Evolutionary conservation across 163 green algal species (phyloP).

Genomic region (Chloromonas sp.): DNA sequence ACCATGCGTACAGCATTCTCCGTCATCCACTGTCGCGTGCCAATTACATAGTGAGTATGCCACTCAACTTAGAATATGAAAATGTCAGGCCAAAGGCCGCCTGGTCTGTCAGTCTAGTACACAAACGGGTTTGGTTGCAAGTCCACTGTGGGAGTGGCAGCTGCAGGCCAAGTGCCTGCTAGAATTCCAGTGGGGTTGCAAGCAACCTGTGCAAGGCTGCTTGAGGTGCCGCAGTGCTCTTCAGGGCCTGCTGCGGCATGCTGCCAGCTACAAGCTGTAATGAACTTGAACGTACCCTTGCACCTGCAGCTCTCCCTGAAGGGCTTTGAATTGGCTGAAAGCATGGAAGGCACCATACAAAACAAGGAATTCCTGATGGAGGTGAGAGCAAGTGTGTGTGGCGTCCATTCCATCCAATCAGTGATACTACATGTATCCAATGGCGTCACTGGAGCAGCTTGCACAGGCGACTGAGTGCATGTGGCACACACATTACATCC

Average conservation of each 20-base stretch:
- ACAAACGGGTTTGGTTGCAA: too few species aligned
- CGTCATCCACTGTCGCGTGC: constrained; percentile 35
- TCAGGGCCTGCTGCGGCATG: too few species aligned
- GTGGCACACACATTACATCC: too few species aligned
- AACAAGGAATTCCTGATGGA: constrained; percentile 46
- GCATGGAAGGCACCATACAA: constrained; percentile 30
- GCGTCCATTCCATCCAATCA: not conserved
- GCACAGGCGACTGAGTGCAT: too few species aligned
- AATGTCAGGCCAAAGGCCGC: not conserved
- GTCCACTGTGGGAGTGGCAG: too few species aligned
- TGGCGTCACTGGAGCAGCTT: too few species aligned
- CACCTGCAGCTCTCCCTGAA: constrained; percentile 27
- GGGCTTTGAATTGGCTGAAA: constrained; percentile 16
- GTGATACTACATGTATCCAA: not conserved
- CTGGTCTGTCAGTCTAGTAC: not conserved
- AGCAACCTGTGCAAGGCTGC: too few species aligned
- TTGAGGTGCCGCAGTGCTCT: too few species aligned
- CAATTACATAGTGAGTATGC: constrained; percentile 44
- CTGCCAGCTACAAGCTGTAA: too few species aligned
- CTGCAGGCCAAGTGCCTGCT: too few species aligned
- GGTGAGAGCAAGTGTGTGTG: constrained; percentile 14
- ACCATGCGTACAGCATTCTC: constrained; percentile 45
- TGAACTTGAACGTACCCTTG: too few species aligned
- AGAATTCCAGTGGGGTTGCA: too few species aligned
- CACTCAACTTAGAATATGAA: not conserved